Base-by-base conservation (phyloP, 2,329 filamentous ascomycete genomes). In the Pyrenophora tritici-repentis region DNA sequence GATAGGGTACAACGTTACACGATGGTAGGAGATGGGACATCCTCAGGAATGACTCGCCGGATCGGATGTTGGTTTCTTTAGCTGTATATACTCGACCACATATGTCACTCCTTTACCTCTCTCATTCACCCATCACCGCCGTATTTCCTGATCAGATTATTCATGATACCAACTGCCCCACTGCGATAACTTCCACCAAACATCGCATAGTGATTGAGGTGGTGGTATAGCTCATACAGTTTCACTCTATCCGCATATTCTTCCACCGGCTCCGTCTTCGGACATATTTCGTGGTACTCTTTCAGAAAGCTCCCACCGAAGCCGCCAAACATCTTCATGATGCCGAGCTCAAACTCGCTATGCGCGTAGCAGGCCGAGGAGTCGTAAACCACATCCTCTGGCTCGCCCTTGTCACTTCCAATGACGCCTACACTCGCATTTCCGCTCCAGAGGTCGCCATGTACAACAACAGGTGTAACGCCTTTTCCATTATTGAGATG, bases 301-400 rank as follows among this genome's bases (percentile, higher is more conserved):
- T 81, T 81, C 79, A 89, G 86, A 65, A 96, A 96, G 1, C 67
- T 72, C 0, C 72, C 64, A 0, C 86, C 86, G 73, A 95, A 96
- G 0, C 93, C 93, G 0, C 92, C 92, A 80, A 97, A 97, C 91
- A 97, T 96, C 43, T 83, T 84, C 91, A 97, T 97, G 60, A 96
- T 96, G 0, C 93, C 93, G 44, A 96, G 77, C 61, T 97, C 93
- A 72, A 87, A 97, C 77, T 97, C 93, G 1, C 82, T 88, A 70
- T 97, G 92, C 1, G 87, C 90, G 67, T 95, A 97, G 57, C 88
- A 89, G 35, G 85, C 83, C 2, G 87, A 88, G 0, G 91, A 86
- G 68, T 97, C 93, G 67, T 86, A 97, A 1, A 96, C 84, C 1
- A 96, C 84, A 58, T 91, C 89, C 61, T 93, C 89, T 0, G 79